These are phyloP conservation scores for Boletus vinaceobasis DNA, from an alignment of 768 basidiomycete species.

Conservation along the genomic window DNA sequence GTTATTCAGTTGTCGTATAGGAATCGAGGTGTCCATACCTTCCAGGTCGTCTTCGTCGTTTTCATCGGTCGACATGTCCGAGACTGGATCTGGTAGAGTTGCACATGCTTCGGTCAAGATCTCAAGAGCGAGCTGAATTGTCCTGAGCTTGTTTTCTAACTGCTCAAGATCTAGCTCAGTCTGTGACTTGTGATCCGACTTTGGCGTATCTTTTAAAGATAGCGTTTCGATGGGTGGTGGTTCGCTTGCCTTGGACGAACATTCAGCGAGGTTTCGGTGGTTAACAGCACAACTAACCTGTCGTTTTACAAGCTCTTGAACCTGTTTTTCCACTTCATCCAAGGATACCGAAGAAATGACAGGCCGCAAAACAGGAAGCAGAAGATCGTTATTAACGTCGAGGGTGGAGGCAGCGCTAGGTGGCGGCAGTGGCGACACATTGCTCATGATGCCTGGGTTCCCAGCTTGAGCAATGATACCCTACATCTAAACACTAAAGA, in stretches of 20 bases:
- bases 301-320: conserved; percentile 48
- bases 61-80: conserved; percentile 33
- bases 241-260: conserved; percentile 39
- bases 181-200: conserved; percentile 71
- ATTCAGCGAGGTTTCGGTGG: background rate
- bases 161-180: conserved; percentile 69
- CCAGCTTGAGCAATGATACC: background rate
- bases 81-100: conserved; percentile 74
- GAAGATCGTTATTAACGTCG: conserved; percentile 68
- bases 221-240: conserved; percentile 50
- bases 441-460: conserved; percentile 64
- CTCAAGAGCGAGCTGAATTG: conserved; percentile 81
- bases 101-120: conserved; percentile 87
- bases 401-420: conserved; percentile 56
- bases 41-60: conserved; percentile 35
- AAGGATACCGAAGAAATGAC: conserved; percentile 61
- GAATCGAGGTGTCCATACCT: conserved; percentile 20
- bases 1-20: conserved; percentile 26
- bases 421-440: conserved; percentile 74
- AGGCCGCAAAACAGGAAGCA: conserved; percentile 69
- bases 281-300: conserved; percentile 38
- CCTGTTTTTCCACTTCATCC: conserved; percentile 43
- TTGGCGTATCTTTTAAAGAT: conserved; percentile 62
- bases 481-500: background rate
- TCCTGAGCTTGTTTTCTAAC: conserved; percentile 68